Evolutionary conservation across 306 rosid species (phyloP), one percentile per base, ranked within the genome.

Genomic region (Malus sieversii): DNA sequence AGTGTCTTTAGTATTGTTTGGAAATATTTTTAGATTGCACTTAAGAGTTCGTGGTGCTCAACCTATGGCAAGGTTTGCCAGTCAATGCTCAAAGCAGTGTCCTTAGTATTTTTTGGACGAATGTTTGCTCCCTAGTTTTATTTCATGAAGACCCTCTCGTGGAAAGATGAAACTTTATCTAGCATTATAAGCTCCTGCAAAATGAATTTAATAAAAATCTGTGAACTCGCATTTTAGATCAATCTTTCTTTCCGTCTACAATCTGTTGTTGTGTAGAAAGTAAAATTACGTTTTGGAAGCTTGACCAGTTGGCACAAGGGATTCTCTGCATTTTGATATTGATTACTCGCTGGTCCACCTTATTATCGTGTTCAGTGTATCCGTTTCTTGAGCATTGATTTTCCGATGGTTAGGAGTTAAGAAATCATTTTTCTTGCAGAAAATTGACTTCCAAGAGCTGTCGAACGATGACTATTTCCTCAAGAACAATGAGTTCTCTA

Each of bases 401-500:
- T 58, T 6, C 71, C 77, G 70, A 42, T 55, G 38, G 32, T 53
- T 25, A 52, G 62, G 57, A 76, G 48, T 62, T 18, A 16, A 18
- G 35, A 13, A 30, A 40, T 80, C 30, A 62, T 67, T 40, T 44
- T 55, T 77, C 22, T 83, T 82, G 59, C 76, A 73, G 88, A 80
- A 84, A 67, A 74, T 83, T 79, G 89, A 81, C 29, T 44, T 90
- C 75, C 88, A 85, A 77, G 90, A 92, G 66, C 81, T 95, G 75
- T 90, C 96, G 23, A 80, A 61, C 25, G 97, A 92, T 67, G 97
- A 92, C 75, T 95, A 95, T 77, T 95, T 95, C 82, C 83, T 84
- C 0, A 95, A 92, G 95, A 95, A 90, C 57, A 95, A 90, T 20
- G 98, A 95, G 74, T 95, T 95, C 75, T 87, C 98, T 68, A 88